These are phyloP conservation scores for Anthoceros angustus DNA, from an alignment of 225 moss, liverwort and hornwort species.

Conservation along the genomic window DNA sequence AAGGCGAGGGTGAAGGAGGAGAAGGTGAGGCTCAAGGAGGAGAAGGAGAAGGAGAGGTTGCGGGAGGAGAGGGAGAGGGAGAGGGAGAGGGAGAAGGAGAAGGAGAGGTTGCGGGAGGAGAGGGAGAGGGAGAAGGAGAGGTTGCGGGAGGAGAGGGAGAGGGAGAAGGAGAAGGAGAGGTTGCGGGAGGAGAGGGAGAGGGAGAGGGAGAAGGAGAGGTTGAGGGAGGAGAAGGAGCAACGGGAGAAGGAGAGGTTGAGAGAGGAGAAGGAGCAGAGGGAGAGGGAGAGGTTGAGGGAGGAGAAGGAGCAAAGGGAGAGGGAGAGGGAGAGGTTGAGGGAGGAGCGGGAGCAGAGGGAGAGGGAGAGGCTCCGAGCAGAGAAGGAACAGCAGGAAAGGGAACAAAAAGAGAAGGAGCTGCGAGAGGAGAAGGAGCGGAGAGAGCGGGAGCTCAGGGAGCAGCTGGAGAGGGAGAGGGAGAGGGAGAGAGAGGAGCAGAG, in stretches of 20 bases:
- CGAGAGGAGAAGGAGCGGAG: not conserved
- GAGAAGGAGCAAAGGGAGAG: slow-evolving; percentile 13
- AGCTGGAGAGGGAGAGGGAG: slow-evolving; percentile 17
- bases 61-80: not conserved
- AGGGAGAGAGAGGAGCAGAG: slow-evolving; percentile 19
- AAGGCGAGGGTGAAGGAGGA: not conserved
- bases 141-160: slow-evolving; percentile 16
- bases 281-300: not conserved
- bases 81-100: not conserved
- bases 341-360: slow-evolving; percentile 18
- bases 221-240: slow-evolving; percentile 14
- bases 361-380: slow-evolving; percentile 24
- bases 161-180: slow-evolving; percentile 20
- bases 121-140: slow-evolving; percentile 4
- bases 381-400: not conserved
- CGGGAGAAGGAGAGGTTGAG: not conserved
- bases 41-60: slow-evolving; percentile 11
- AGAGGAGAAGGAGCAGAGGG: slow-evolving; percentile 22
- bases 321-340: slow-evolving; percentile 14
- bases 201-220: slow-evolving; percentile 6
- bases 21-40: slow-evolving; percentile 20
- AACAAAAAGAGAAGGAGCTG: slow-evolving; percentile 11
- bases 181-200: slow-evolving; percentile 10
- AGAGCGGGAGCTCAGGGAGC: not conserved
- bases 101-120: not conserved